These are phyloP conservation scores for Sparassis latifolia DNA, from an alignment of 1,284 basidiomycete genomes.

Conservation along the genomic window DNA sequence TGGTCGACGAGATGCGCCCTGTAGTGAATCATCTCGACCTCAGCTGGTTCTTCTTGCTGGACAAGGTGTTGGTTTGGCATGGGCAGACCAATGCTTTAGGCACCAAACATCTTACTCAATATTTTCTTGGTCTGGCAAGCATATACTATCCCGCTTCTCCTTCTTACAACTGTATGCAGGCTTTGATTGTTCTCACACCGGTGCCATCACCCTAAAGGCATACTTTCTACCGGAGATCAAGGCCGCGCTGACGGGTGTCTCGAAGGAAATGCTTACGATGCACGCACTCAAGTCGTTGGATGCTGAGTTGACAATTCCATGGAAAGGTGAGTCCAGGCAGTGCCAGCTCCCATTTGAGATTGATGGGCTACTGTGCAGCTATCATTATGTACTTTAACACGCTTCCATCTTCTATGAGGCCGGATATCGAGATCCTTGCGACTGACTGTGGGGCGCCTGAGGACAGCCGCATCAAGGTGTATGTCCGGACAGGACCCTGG, in stretches of 20 bases:
- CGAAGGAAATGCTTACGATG: not conserved
- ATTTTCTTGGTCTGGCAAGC: not conserved
- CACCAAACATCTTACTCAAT: slow-evolving; percentile 1
- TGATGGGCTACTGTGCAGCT: not conserved
- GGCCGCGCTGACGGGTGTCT: not conserved
- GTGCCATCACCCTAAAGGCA: not conserved
- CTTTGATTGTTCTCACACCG: not conserved
- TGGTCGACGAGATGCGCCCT: not conserved
- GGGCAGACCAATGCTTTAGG: not conserved
- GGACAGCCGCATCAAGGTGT: slow-evolving; percentile 1
- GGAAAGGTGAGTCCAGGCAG: not conserved
- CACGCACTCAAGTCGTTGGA: not conserved
- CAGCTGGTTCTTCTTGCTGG: not conserved
- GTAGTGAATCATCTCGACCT: not conserved
- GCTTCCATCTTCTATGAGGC: not conserved
- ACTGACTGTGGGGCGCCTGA: not conserved
- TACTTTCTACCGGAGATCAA: slow-evolving; percentile 1
- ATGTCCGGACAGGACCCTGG: not conserved
- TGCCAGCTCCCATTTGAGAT: not conserved
- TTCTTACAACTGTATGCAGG: not conserved
- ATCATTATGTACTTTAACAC: not conserved
- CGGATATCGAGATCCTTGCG: slow-evolving; percentile 1
- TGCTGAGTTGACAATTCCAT: not conserved
- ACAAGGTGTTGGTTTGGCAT: not conserved
- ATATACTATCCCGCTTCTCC: not conserved